phyloP scores from a whole-genome alignment of 2,329 filamentous ascomycete species.

The Aspergillaceae sp. region DNA sequence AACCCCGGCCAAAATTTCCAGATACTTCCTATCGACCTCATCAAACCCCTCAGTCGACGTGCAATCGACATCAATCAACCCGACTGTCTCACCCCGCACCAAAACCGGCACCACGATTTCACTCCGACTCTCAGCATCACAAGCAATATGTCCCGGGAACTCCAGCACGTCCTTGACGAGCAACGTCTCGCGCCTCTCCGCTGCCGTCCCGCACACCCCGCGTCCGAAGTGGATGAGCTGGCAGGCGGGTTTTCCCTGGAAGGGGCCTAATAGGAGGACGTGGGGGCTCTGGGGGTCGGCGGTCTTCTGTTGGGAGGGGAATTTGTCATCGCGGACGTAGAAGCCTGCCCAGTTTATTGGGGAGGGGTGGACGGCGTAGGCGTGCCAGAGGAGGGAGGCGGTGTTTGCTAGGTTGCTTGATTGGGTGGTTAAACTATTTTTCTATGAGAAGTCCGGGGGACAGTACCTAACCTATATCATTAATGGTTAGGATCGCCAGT shows the following conservation, averaged over 20 bases:
- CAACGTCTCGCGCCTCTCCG: constrained; percentile 30
- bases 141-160: constrained; percentile 44
- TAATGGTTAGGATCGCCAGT: background rate
- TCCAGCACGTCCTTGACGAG: constrained; percentile 36
- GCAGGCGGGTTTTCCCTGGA: constrained; percentile 42
- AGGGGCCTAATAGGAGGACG: constrained; percentile 38
- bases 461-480: constrained; percentile 23
- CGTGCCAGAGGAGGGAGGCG: constrained; percentile 43
- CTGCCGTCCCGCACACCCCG: constrained; percentile 41
- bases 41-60: constrained; percentile 36
- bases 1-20: constrained; percentile 35
- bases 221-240: constrained; percentile 39
- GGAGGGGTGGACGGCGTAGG: constrained; percentile 35
- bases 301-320: constrained; percentile 16
- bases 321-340: constrained; percentile 38
- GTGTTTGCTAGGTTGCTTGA: constrained; percentile 39
- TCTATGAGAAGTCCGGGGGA: background rate
- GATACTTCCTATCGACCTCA: constrained; percentile 34
- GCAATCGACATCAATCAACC: constrained; percentile 43
- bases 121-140: constrained; percentile 40
- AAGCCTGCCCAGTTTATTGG: constrained; percentile 44
- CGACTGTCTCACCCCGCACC: constrained; percentile 36
- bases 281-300: too few species aligned
- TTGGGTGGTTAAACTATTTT: background rate
- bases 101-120: constrained; percentile 44